phyloP scores from a whole-genome alignment of 2,329 filamentous ascomycete species.

The Periconia sp. region DNA sequence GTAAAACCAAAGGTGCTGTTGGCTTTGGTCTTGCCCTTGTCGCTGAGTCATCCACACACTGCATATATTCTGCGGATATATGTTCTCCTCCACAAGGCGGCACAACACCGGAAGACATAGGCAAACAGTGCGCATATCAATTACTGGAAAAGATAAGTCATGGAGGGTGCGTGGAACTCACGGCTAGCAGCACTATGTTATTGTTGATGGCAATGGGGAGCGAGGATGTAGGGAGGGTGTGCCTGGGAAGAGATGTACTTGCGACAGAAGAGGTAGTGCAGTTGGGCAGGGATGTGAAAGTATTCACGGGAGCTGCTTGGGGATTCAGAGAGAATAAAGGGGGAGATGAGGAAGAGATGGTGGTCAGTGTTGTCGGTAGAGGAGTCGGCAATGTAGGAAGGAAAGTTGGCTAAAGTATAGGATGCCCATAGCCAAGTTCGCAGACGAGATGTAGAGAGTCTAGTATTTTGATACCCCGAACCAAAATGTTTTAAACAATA shows the following conservation, averaged over 20 bases:
- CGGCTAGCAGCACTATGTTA: constrained; percentile 76
- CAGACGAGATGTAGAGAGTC: too few relatives aligned
- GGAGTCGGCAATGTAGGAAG: constrained; percentile 94
- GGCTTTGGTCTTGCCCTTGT: constrained; percentile 92
- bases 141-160: constrained; percentile 81
- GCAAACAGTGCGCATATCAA: constrained; percentile 86
- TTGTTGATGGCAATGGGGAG: constrained; percentile 97
- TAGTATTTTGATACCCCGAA: too few relatives aligned
- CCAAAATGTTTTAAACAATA: too few relatives aligned
- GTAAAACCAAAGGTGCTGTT: constrained; percentile 71
- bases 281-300: constrained; percentile 81
- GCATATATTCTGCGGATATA: constrained; percentile 87
- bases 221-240: constrained; percentile 89
- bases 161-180: constrained; percentile 79
- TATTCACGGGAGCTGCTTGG: constrained; percentile 92
- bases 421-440: too few relatives aligned
- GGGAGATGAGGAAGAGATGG: constrained; percentile 67
- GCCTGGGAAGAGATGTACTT: constrained; percentile 80
- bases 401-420: constrained; percentile 80
- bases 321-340: constrained; percentile 68
- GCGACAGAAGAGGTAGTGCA: constrained; percentile 80
- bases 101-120: constrained; percentile 86
- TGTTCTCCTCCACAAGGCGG: constrained; percentile 77
- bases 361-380: constrained; percentile 89
- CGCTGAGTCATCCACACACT: constrained; percentile 87